Evolutionary conservation across 129 eudicot species (phyloP).

Genomic region (Tagetes erecta): DNA sequence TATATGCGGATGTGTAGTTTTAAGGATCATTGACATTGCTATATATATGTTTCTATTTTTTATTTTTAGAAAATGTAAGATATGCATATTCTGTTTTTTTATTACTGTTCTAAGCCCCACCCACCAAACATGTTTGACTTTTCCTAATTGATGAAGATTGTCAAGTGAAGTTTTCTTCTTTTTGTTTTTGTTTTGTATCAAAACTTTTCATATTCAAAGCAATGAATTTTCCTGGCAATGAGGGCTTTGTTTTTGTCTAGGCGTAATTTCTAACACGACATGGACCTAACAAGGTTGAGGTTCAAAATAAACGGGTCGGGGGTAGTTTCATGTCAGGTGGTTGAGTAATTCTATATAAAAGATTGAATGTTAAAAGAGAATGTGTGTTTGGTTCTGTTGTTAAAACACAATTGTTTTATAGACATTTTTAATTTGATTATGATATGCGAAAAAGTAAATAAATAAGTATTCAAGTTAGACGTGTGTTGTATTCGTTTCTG

Average conservation of each 20-base stretch:
- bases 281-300: too few relatives aligned
- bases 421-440: background rate
- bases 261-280: too few relatives aligned
- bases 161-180: background rate
- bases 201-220: background rate
- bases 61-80: too few relatives aligned
- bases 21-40: too few relatives aligned
- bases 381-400: background rate
- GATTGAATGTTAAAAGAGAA: background rate
- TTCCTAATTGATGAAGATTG: background rate
- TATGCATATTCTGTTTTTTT: too few relatives aligned
- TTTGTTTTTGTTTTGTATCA: too few relatives aligned
- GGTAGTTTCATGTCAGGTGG: too few relatives aligned
- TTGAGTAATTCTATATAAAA: background rate
- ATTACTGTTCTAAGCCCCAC: background rate
- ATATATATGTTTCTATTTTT: too few relatives aligned
- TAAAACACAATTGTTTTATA: background rate
- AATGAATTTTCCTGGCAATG: background rate
- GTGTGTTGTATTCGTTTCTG: background rate
- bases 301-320: too few relatives aligned
- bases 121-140: background rate
- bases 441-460: background rate
- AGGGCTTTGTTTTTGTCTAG: background rate
- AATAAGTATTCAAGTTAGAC: background rate
- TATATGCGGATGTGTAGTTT: too few relatives aligned